These are phyloP conservation scores for Mortierella sp. DNA, from an alignment of 371 early-diverging fungal genomes.

Conservation along the genomic window DNA sequence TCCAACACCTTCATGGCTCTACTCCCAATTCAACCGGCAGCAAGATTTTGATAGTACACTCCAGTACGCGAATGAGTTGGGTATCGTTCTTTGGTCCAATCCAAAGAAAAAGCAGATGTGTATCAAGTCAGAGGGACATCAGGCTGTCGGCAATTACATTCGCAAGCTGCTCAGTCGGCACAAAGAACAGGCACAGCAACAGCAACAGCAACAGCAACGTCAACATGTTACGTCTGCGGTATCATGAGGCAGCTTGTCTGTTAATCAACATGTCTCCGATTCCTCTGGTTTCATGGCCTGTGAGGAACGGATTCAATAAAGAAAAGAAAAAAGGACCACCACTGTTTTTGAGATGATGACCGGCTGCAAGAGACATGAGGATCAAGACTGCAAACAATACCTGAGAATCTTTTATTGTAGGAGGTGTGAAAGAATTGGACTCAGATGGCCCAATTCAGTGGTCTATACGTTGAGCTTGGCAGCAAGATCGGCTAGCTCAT, in stretches of 20 bases:
- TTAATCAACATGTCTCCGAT: too few species aligned
- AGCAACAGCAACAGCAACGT: conserved; percentile 32
- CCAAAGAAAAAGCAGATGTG: conserved; percentile 69
- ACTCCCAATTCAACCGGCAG: conserved; percentile 81
- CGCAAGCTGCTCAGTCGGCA: conserved; percentile 37
- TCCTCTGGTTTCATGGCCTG: too few species aligned
- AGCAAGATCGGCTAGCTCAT: conserved; percentile 44
- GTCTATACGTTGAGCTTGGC: conserved; percentile 42
- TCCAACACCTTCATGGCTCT: conserved; percentile 75
- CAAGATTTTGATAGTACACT: conserved; percentile 82
- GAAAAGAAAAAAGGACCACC: too few species aligned
- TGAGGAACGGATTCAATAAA: too few species aligned
- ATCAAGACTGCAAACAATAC: too few species aligned
- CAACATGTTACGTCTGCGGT: conserved; percentile 28
- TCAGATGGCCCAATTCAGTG: background rate
- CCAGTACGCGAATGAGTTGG: conserved; percentile 82
- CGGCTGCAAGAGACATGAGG: too few species aligned
- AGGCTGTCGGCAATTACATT: conserved; percentile 48
- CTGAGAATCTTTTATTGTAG: too few species aligned
- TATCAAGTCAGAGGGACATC: conserved; percentile 65
- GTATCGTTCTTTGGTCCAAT: conserved; percentile 82
- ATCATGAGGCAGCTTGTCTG: too few species aligned
- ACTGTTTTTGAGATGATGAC: too few species aligned
- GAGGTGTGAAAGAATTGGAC: too few species aligned
- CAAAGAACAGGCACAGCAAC: conserved; percentile 33